Base-by-base conservation (phyloP, 345 rosid species). In the Citrus cavaleriei region DNA sequence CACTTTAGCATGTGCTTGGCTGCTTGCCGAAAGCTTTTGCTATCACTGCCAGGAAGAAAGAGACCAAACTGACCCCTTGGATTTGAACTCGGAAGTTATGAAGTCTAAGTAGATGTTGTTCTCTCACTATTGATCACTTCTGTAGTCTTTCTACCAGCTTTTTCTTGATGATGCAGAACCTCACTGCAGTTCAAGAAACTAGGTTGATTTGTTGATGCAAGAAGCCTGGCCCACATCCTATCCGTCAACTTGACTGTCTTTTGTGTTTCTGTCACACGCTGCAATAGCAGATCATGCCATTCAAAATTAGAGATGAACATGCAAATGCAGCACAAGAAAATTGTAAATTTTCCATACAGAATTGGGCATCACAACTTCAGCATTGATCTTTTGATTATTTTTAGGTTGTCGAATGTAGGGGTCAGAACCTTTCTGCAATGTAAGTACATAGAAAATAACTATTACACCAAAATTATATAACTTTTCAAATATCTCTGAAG, bases 221-320 rank as follows among this genome's bases (percentile, higher is more conserved):
- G 96, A 77, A 95, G 92, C 77, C 99, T 92, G 70, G 99, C 99
- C 98, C 98, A 93, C 96, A 89, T 93, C 86, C 99, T 93, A 72
- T 92, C 97, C 0, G 98, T 95, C 82, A 93, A 76, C 84, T 87
- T 93, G 86, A 95, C 93, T 1, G 88, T 93, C 81, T 95, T 91
- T 72, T 84, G 87, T 71, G 86, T 79, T 83, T 90, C 97, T 19
- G 97, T 91, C 82, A 92, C 96, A 22, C 88, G 88, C 99, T 95
- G 91, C 84, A 85, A 68, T 21, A 82, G 8, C 61, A 77, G 66
- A 63, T 59, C 46, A 73, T 10, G 16, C 59, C 58, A 75, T 80
- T 40, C 49, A 60, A 79, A 67, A 57, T 72, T 64, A 65, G 73
- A 40, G 27, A 60, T 42, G 32, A 75, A 74, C 42, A 46, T 55